Evolutionary conservation across 495 filamentous ascomycete genomes (phyloP).

Genomic region (Melanomma pulvis-pyrius): DNA sequence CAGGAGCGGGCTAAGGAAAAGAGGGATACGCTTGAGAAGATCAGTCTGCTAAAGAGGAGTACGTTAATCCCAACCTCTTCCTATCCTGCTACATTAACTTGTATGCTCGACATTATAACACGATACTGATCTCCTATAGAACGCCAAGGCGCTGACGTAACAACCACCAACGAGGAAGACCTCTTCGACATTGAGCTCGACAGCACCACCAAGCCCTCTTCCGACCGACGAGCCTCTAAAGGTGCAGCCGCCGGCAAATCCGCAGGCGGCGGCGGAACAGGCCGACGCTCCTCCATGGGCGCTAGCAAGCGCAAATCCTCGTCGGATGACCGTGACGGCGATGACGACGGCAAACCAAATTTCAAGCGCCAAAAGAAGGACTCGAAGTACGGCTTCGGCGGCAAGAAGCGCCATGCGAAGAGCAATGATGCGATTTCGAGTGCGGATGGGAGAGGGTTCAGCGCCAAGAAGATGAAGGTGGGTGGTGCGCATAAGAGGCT

Average conservation of each 20-base stretch:
- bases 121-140: conserved; percentile 56
- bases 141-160: conserved; percentile 69
- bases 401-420: conserved; percentile 88
- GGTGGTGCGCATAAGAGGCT: conserved; percentile 51
- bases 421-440: conserved; percentile 81
- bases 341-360: conserved; percentile 51
- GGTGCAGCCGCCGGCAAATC: not conserved
- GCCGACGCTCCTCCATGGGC: not conserved
- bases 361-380: conserved; percentile 89
- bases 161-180: conserved; percentile 72
- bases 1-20: conserved; percentile 91
- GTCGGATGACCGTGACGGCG: conserved; percentile 12
- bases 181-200: conserved; percentile 95
- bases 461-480: conserved; percentile 72
- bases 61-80: conserved; percentile 45
- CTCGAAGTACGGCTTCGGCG: conserved; percentile 88
- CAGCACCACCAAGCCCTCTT: conserved; percentile 54
- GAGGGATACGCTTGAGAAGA: conserved; percentile 89
- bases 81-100: no score
- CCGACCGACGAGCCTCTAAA: conserved; percentile 29
- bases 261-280: not conserved
- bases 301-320: not conserved
- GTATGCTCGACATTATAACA: conserved; percentile 34
- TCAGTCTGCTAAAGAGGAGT: conserved; percentile 92
- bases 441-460: conserved; percentile 78